Percentiles rank a stretch among this genome's conserved stretches.
phyloP scores from a whole-genome alignment of 2,329 filamentous ascomycete genomes.

The Dothideomycetidae sp. region DNA sequence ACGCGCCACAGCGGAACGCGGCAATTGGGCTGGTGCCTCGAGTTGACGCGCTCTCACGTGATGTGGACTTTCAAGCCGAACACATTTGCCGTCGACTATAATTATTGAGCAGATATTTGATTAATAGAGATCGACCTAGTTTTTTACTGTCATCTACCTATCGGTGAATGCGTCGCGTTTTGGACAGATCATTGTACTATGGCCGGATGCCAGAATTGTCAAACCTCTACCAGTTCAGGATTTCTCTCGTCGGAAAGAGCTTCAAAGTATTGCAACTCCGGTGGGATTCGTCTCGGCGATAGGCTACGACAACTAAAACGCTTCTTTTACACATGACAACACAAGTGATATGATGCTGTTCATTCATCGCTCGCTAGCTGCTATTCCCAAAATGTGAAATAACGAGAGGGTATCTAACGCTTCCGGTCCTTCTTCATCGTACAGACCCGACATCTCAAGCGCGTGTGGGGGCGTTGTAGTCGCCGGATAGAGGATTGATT shows the following conservation, averaged over 20 bases:
- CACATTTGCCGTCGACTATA: no score
- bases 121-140: no score
- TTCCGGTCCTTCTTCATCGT: neutral
- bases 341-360: neutral
- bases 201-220: no score
- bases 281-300: neutral
- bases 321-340: neutral
- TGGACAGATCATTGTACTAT: no score
- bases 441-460: neutral
- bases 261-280: no score
- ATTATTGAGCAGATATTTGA: no score
- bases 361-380: neutral
- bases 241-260: no score
- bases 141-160: no score
- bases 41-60: neutral
- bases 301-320: neutral
- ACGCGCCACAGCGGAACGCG: conserved; percentile 1
- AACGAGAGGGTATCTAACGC: neutral
- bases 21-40: neutral
- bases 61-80: no score
- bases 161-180: no score
- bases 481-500: neutral
- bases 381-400: neutral
- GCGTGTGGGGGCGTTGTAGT: neutral
- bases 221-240: neutral